Evolutionary conservation across 1,284 basidiomycete species (phyloP).

Genomic region (Lentinula novae-zelandiae): DNA sequence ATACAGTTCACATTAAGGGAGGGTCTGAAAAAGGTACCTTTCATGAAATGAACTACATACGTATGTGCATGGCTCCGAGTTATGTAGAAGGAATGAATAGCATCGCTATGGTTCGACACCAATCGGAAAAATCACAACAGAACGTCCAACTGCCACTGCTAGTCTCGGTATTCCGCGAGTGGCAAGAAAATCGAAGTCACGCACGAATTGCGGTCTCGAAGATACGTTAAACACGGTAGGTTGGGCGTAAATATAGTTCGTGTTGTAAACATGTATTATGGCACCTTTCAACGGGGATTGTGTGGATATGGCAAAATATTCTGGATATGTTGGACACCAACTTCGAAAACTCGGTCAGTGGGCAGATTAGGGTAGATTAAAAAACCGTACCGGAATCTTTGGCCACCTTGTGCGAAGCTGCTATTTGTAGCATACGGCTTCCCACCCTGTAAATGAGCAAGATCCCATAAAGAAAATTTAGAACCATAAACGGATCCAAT

Average conservation of each 20-base stretch:
- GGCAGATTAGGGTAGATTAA: slow-evolving; percentile 12
- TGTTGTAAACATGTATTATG: slow-evolving; percentile 64
- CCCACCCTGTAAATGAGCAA: slow-evolving; percentile 65
- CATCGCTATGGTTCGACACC: slow-evolving; percentile 34
- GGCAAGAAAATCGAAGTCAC: slow-evolving; percentile 73
- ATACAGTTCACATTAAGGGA: too few relatives aligned
- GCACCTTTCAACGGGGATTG: slow-evolving; percentile 57
- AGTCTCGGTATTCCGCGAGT: slow-evolving; percentile 55
- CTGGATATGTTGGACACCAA: slow-evolving; percentile 72
- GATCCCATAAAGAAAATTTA: slow-evolving; percentile 71
- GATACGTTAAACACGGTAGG: slow-evolving; percentile 57
- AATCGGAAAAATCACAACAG: slow-evolving; percentile 48
- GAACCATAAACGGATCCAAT: slow-evolving; percentile 71
- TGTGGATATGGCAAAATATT: slow-evolving; percentile 71
- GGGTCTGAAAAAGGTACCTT: too few relatives aligned
- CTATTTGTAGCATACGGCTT: slow-evolving; percentile 58
- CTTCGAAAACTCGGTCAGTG: slow-evolving; percentile 30
- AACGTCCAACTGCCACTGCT: slow-evolving; percentile 59
- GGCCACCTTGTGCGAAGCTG: slow-evolving; percentile 62
- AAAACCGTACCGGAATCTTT: slow-evolving; percentile 56
- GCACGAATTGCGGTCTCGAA: slow-evolving; percentile 57
- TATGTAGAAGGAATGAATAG: too few relatives aligned
- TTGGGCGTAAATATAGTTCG: slow-evolving; percentile 56
- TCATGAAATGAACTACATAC: too few relatives aligned
- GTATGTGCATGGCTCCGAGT: too few relatives aligned